phyloP scores from a whole-genome alignment of 257 asterid genomes.

The Anisodus acutangulus region DNA sequence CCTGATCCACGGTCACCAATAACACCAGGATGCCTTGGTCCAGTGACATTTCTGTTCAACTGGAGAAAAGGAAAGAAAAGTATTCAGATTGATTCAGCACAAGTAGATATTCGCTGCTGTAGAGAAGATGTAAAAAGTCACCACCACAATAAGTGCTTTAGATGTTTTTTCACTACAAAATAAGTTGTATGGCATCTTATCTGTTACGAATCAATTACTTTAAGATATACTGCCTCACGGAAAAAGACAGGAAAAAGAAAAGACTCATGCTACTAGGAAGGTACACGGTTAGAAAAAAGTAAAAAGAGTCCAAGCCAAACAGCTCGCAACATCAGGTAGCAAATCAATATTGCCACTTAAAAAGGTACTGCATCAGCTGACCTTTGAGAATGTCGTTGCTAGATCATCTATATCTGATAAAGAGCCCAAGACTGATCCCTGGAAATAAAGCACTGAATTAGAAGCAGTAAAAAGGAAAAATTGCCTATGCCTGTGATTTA shows the following conservation, averaged over 20 bases:
- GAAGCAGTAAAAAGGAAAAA: not conserved
- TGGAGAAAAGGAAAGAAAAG: constrained; percentile 40
- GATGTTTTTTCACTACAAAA: not conserved
- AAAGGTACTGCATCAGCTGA: constrained; percentile 36
- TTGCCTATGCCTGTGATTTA: not conserved
- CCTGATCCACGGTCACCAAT: constrained; percentile 99
- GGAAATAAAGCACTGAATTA: constrained; percentile 34
- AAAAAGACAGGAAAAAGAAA: not conserved
- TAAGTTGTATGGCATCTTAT: not conserved
- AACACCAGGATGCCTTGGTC: constrained; percentile 94
- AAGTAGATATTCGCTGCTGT: not conserved
- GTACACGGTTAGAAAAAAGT: not conserved
- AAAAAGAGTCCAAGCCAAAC: not conserved
- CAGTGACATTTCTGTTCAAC: constrained; percentile 86
- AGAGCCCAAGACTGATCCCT: constrained; percentile 87
- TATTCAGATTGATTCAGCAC: constrained; percentile 3
- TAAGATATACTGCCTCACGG: not conserved
- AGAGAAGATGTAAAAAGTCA: constrained; percentile 1
- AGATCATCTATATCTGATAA: constrained; percentile 83
- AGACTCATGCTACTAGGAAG: not conserved
- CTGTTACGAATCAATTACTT: not conserved
- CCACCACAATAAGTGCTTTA: not conserved
- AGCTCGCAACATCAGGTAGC: not conserved
- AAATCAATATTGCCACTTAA: constrained; percentile 2
- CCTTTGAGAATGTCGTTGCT: constrained; percentile 94